Evolutionary conservation across 192 early-diverging fungal species (phyloP).

Genomic region (Coemansia reversa): DNA sequence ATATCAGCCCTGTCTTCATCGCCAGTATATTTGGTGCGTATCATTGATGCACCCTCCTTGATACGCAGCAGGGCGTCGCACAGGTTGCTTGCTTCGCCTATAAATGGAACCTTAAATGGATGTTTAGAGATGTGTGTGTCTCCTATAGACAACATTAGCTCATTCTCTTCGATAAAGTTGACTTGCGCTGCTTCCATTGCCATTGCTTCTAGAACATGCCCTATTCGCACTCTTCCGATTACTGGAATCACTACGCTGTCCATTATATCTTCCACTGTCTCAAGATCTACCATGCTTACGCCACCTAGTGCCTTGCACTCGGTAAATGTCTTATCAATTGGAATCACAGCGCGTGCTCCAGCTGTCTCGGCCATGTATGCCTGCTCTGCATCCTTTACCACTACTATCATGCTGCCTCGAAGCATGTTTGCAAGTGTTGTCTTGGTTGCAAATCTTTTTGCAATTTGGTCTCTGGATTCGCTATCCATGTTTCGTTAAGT

Average conservation of each 20-base stretch:
- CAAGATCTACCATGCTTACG: constrained; percentile 92
- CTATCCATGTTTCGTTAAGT: not conserved
- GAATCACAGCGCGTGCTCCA: constrained; percentile 94
- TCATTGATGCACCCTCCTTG: constrained; percentile 91
- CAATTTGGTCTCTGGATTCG: not conserved
- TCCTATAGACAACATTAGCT: constrained; percentile 61
- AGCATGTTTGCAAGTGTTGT: constrained; percentile 54
- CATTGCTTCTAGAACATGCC: constrained; percentile 96
- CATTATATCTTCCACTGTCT: constrained; percentile 90
- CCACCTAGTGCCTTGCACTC: constrained; percentile 85
- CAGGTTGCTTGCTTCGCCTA: constrained; percentile 85
- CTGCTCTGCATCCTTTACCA: constrained; percentile 90
- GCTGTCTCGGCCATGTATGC: constrained; percentile 91
- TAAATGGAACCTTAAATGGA: constrained; percentile 83
- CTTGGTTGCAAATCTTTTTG: not conserved
- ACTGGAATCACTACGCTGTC: constrained; percentile 92
- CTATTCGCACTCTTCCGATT: constrained; percentile 94
- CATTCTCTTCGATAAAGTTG: constrained; percentile 25
- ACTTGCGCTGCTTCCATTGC: constrained; percentile 12
- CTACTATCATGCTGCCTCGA: constrained; percentile 97
- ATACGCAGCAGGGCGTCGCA: constrained; percentile 89
- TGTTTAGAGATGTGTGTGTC: constrained; percentile 89
- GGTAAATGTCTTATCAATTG: constrained; percentile 87
- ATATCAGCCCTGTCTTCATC: constrained; percentile 91
- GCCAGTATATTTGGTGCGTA: constrained; percentile 78